Percentiles rank a stretch among this genome's conserved stretches.
phyloP scores from a whole-genome alignment of 169 alveolate genomes.

The Ichthyophthirius multifiliis region DNA sequence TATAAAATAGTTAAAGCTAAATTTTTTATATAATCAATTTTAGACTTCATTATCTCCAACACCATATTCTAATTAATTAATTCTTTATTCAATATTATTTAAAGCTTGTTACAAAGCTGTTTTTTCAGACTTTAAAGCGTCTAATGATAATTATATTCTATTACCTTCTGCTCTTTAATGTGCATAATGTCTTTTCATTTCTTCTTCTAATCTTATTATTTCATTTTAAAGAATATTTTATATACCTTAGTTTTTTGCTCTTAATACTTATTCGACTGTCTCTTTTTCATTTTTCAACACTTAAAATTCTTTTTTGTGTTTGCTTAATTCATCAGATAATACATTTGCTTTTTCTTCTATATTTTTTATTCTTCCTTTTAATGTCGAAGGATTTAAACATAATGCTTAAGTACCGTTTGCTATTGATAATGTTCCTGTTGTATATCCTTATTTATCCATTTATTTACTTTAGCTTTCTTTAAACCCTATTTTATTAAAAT shows the following conservation, averaged over 20 bases:
- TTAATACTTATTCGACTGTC: slow-evolving; percentile 51
- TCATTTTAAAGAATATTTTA: slow-evolving; percentile 35
- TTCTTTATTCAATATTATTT: not conserved
- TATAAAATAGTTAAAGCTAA: too few species aligned
- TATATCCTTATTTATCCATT: slow-evolving; percentile 2
- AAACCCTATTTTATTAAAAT: too few species aligned
- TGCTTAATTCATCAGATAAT: slow-evolving; percentile 46
- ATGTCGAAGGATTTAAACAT: slow-evolving; percentile 28
- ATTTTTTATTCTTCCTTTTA: slow-evolving; percentile 39
- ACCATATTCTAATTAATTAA: not conserved
- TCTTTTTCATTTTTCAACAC: slow-evolving; percentile 43
- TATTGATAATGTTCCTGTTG: not conserved
- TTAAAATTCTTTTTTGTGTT: slow-evolving; percentile 44
- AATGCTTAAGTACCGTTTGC: not conserved
- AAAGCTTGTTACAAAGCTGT: slow-evolving; percentile 1
- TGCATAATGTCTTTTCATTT: slow-evolving; percentile 48
- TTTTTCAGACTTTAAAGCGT: slow-evolving; percentile 42
- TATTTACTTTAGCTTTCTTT: too few species aligned
- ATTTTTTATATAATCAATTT: too few species aligned
- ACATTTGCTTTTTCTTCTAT: slow-evolving; percentile 36
- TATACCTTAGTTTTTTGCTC: slow-evolving; percentile 36
- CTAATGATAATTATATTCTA: slow-evolving; percentile 32
- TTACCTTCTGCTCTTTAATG: slow-evolving; percentile 41
- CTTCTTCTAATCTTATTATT: slow-evolving; percentile 41
- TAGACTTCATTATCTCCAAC: too few species aligned